Evolutionary conservation across 257 asterid genomes (phyloP).

Genomic region (Rehmannia glutinosa): DNA sequence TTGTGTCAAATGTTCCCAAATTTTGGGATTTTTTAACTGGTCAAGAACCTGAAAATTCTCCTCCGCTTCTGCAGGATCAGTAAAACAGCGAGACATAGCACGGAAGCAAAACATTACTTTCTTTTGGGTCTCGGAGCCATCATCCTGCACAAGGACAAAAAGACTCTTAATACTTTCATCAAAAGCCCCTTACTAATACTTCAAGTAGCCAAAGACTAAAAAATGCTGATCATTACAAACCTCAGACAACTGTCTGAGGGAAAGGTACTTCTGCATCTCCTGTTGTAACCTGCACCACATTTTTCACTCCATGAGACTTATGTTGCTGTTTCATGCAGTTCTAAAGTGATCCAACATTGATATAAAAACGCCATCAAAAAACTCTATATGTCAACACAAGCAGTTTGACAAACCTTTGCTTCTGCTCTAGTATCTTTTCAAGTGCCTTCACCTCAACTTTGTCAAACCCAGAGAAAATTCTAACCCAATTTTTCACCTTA

Average conservation of each 20-base stretch:
- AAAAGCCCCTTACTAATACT: slow-evolving; percentile 4
- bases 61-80: slow-evolving; percentile 77
- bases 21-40: slow-evolving; percentile 74
- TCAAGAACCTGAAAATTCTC: slow-evolving; percentile 82
- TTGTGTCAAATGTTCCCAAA: slow-evolving; percentile 58
- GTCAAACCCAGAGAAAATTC: slow-evolving; percentile 73
- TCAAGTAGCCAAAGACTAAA: slow-evolving; percentile 4
- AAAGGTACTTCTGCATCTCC: slow-evolving; percentile 85
- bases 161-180: slow-evolving; percentile 23
- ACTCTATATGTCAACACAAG: slow-evolving; percentile 8
- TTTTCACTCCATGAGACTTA: slow-evolving; percentile 10
- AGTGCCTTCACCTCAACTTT: slow-evolving; percentile 92
- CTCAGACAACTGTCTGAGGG: slow-evolving; percentile 70
- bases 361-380: slow-evolving; percentile 3
- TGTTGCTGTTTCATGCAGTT: not conserved
- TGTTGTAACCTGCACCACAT: slow-evolving; percentile 71
- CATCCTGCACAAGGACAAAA: slow-evolving; percentile 58
- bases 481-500: slow-evolving; percentile 71
- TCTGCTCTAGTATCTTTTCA: slow-evolving; percentile 95
- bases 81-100: slow-evolving; percentile 84
- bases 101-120: slow-evolving; percentile 68
- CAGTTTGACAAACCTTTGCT: slow-evolving; percentile 70
- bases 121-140: slow-evolving; percentile 72
- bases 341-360: not conserved
- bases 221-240: slow-evolving; percentile 32